Conservation (phyloP, 23 red algal species). For the Gracilaria gracilis region DNA sequence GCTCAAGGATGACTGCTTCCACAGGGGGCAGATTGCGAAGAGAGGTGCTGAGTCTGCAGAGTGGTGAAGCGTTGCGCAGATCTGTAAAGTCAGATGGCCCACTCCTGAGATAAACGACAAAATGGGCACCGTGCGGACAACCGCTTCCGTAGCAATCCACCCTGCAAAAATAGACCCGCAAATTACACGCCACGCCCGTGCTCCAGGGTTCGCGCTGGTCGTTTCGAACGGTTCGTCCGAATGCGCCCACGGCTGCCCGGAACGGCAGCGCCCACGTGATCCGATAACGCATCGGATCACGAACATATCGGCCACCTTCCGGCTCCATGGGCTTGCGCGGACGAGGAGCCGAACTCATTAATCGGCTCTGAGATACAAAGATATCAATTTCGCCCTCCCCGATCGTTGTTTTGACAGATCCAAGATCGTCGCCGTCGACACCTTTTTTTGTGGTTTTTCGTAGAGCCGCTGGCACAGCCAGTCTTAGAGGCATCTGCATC, state of each 20-base stretch:
- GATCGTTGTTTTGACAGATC: not conserved
- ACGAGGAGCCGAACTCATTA: too few relatives aligned
- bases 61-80: not conserved
- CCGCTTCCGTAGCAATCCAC: not conserved
- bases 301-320: not conserved
- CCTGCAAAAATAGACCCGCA: not conserved
- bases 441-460: not conserved
- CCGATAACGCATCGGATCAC: not conserved
- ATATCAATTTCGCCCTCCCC: too few relatives aligned
- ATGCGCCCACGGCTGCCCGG: too few relatives aligned
- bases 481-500: too few relatives aligned
- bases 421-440: not conserved
- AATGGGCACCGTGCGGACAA: not conserved
- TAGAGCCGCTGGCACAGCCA: too few relatives aligned
- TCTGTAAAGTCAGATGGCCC: not conserved
- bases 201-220: too few relatives aligned
- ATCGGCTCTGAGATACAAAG: too few relatives aligned
- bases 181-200: not conserved
- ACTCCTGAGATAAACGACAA: not conserved
- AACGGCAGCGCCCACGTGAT: too few relatives aligned
- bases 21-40: too few relatives aligned
- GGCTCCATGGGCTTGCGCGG: too few relatives aligned
- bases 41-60: too few relatives aligned
- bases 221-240: too few relatives aligned
- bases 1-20: not conserved